Base-by-base conservation (phyloP, 2,329 filamentous ascomycete species). In the Fusarium brachygibbosum region DNA sequence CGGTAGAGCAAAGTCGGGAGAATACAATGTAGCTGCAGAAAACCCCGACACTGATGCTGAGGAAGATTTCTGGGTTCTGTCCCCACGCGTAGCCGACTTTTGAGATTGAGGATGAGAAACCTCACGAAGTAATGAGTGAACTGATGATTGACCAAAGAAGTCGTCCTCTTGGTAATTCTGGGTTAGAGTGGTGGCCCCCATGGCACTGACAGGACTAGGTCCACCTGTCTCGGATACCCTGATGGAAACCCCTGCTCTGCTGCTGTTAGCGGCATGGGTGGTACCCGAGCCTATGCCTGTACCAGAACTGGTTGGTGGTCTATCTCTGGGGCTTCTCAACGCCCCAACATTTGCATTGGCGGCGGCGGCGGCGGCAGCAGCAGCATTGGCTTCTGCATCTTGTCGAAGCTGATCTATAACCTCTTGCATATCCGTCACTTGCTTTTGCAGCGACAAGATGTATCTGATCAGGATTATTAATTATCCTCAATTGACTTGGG, bases 91-190 rank as follows among this genome's bases (percentile, higher is more conserved):
- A 4, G 25, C 42, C 6, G 10, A 5, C 5, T 1, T 29, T 11
- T 3, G 35, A 2, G 54, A 28, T 3, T 60, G 13, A 6, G 35
- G 19, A 2, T 61, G 35, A 1, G 58, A 41, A 19, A 61, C 58
- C 13, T 61, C 55, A 3, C 58, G 58, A 16, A 61, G 44, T 2
- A 61, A 40, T 0, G 58, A 61, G n/a, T 61, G 58, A 7, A 61
- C 11, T 0, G 58, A 61, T 2, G 58, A 61, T 28, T 51, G 55
- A 0, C 58, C 55, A 1, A 29, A 61, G n/a, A 61, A 59, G 2
- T 50, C 44, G 0, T 61, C 58, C 3, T 61, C 56, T 2, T 21
- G 59, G 1, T 13, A 29, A 17, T 53, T 5, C 0, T 54, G 16
- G 0, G 34, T 12, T 11, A 45, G 46, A 0, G 46, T 54, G 4